Percentiles rank a stretch among this genome's conserved stretches.
These are phyloP conservation scores for Debaryomyces tyrocola DNA, from an alignment of 805 yeast genomes.

Conservation along the genomic window DNA sequence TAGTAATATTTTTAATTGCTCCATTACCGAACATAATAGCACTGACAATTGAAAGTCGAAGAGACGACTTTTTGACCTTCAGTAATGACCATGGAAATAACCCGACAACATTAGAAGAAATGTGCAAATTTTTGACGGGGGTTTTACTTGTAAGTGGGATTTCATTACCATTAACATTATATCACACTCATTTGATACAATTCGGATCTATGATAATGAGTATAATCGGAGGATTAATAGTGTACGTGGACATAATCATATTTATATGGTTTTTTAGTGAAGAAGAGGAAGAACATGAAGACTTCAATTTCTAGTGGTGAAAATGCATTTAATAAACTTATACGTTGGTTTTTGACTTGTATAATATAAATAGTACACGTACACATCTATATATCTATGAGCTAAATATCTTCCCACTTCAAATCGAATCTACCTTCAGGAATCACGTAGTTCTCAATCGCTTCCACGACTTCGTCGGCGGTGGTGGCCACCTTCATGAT, in stretches of 20 bases:
- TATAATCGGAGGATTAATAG: slow-evolving; percentile 43
- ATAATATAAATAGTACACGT: background rate
- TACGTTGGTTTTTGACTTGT: background rate
- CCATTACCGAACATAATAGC: slow-evolving; percentile 46
- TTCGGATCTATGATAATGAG: slow-evolving; percentile 45
- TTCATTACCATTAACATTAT: slow-evolving; percentile 41
- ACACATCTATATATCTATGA: background rate
- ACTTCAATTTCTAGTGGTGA: slow-evolving; percentile 36
- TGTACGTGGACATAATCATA: slow-evolving; percentile 43
- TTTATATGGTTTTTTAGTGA: slow-evolving; percentile 49
- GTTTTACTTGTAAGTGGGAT: slow-evolving; percentile 44
- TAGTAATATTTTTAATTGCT: slow-evolving; percentile 41
- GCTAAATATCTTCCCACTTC: slow-evolving; percentile 53
- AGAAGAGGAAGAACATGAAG: slow-evolving; percentile 45
- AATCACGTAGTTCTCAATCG: slow-evolving; percentile 57
- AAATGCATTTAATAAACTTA: background rate
- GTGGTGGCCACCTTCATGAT: slow-evolving; percentile 70
- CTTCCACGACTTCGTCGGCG: slow-evolving; percentile 64
- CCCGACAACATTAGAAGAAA: slow-evolving; percentile 39
- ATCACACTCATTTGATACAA: slow-evolving; percentile 36
- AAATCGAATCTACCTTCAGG: slow-evolving; percentile 76
- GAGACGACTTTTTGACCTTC: slow-evolving; percentile 46
- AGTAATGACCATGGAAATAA: slow-evolving; percentile 39
- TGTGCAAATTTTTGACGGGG: slow-evolving; percentile 40
- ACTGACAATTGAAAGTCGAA: slow-evolving; percentile 33